Percentiles rank a stretch among this genome's conserved stretches.
Conservation (phyloP, 805 yeast genomes). For the Maudiozyma turicensis region DNA sequence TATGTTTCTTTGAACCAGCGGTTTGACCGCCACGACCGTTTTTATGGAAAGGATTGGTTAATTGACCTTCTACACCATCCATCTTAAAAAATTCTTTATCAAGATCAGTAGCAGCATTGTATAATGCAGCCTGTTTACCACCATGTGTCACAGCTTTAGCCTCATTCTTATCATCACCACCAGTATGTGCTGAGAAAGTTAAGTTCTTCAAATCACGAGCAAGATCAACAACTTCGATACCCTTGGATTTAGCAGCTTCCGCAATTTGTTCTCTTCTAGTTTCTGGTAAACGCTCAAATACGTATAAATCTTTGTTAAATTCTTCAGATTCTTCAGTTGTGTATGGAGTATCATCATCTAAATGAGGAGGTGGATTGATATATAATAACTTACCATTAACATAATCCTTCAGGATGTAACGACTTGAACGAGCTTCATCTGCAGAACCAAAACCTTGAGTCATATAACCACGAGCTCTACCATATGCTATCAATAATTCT, state of each 20-base stretch:
- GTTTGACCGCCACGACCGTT: conserved; percentile 21
- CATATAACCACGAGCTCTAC: conserved; percentile 94
- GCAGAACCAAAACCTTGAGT: conserved; percentile 96
- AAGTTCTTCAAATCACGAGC: conserved; percentile 59
- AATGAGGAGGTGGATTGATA: conserved; percentile 79
- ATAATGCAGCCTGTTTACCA: conserved; percentile 73
- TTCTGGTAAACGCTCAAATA: conserved; percentile 55
- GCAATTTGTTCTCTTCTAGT: conserved; percentile 63
- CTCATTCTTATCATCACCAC: conserved; percentile 34
- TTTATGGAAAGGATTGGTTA: conserved; percentile 68
- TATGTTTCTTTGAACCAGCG: conserved; percentile 45
- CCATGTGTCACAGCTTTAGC: conserved; percentile 58
- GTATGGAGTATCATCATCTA: conserved; percentile 45
- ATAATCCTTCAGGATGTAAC: conserved; percentile 87
- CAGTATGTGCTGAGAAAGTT: conserved; percentile 72
- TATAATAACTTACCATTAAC: conserved; percentile 83
- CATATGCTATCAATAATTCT: conserved; percentile 84
- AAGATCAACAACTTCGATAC: conserved; percentile 52
- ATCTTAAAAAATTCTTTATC: conserved; percentile 79
- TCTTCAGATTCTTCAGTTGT: conserved; percentile 43
- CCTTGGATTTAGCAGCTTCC: conserved; percentile 49
- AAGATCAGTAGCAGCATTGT: conserved; percentile 70
- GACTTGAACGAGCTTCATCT: conserved; percentile 89
- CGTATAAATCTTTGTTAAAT: conserved; percentile 71
- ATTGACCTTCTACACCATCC: conserved; percentile 52